These are phyloP conservation scores for Vaccinium vitisidaea DNA, from an alignment of 148 eudicot species.

Conservation along the genomic window DNA sequence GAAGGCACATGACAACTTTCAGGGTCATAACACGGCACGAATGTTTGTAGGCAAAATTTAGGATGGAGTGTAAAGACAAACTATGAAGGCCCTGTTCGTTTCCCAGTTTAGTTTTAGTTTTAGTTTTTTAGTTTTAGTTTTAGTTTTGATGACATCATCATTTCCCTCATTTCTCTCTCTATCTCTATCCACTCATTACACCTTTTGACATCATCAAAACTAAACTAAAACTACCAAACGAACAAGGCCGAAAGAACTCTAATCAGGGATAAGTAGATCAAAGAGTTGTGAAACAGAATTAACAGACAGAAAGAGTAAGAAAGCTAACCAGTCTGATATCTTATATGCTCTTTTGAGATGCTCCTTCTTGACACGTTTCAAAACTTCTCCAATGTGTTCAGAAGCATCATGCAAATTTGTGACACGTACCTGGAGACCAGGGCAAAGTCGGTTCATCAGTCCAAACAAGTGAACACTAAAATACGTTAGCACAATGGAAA, in stretches of 20 bases:
- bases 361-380: conserved; percentile 80
- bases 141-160: too few relatives aligned
- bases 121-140: too few relatives aligned
- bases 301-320: neutral
- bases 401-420: conserved; percentile 85
- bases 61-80: neutral
- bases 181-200: too few relatives aligned
- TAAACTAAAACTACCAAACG: too few relatives aligned
- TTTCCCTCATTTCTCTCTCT: too few relatives aligned
- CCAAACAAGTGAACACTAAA: neutral
- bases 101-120: too few relatives aligned
- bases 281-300: neutral
- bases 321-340: conserved; percentile 63
- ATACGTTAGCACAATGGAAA: neutral
- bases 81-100: too few relatives aligned
- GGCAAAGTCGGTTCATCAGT: neutral
- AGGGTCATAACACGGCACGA: neutral
- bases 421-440: conserved; percentile 72
- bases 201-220: too few relatives aligned
- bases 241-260: too few relatives aligned
- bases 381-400: conserved; percentile 87
- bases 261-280: neutral
- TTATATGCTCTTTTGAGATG: conserved; percentile 80
- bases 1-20: neutral
- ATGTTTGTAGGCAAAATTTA: neutral